These are phyloP conservation scores for Candida sojae DNA, from an alignment of 1,139 yeast species.

Conservation along the genomic window DNA sequence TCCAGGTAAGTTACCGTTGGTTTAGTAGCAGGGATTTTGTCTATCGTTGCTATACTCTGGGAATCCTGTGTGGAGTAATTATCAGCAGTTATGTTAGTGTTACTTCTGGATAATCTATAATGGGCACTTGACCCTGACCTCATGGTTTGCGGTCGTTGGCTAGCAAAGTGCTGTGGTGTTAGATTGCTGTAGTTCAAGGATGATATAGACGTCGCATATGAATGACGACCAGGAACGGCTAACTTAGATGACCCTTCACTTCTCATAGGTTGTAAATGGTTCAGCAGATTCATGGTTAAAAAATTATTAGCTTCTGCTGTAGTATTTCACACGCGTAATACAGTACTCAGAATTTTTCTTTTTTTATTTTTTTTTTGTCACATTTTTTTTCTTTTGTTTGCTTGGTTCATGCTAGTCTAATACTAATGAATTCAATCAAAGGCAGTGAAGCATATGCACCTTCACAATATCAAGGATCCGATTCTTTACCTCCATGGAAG, in stretches of 20 bases:
- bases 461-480: neutral
- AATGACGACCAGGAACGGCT: conserved; percentile 14
- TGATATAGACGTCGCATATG: conserved; percentile 14
- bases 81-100: conserved; percentile 24
- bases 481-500: conserved; percentile 52
- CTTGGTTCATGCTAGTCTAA: too few species aligned
- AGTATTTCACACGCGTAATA: too few species aligned
- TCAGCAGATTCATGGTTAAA: neutral
- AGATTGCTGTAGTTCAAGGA: conserved; percentile 9
- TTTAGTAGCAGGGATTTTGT: conserved; percentile 46
- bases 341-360: neutral
- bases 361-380: neutral
- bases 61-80: conserved; percentile 18
- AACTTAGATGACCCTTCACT: conserved; percentile 8
- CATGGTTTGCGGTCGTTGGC: conserved; percentile 3
- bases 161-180: conserved; percentile 8
- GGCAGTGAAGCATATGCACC: neutral
- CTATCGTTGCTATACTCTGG: conserved; percentile 39
- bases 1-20: conserved; percentile 67
- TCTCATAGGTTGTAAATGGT: conserved; percentile 5
- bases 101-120: conserved; percentile 26
- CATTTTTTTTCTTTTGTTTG: neutral
- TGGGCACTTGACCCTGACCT: conserved; percentile 18
- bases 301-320: too few species aligned
- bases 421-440: neutral